Percentiles rank a stretch among this genome's conserved stretches.
Evolutionary conservation across 2,329 filamentous ascomycete species (phyloP).

Genomic region (Microsporum audouinii): DNA sequence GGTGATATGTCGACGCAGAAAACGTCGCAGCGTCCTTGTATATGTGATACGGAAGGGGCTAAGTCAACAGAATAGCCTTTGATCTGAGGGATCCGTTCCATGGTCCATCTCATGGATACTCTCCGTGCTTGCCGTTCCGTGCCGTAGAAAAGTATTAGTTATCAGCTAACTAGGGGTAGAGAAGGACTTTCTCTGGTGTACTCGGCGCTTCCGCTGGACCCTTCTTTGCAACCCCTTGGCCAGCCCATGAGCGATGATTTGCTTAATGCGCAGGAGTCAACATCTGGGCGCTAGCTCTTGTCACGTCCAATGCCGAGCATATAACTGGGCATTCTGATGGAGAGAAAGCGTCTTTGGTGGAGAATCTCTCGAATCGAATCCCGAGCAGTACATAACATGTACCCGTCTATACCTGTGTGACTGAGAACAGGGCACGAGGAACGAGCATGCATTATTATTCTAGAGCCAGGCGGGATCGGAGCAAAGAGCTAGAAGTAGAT

Average conservation of each 20-base stretch:
- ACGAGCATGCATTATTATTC: not conserved
- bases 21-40: not conserved
- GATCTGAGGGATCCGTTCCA: not conserved
- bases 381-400: not conserved
- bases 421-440: not conserved
- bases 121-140: not conserved
- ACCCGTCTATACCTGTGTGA: not conserved
- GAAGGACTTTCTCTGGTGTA: not conserved
- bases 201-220: no score
- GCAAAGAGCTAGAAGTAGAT: not conserved
- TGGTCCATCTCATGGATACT: not conserved
- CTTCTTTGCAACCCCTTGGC: not conserved
- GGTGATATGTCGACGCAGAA: not conserved
- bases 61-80: not conserved
- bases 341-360: not conserved
- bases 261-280: not conserved
- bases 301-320: not conserved
- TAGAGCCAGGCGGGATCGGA: not conserved
- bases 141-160: not conserved
- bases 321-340: not conserved
- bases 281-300: not conserved
- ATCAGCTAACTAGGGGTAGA: not conserved
- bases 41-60: not conserved
- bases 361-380: not conserved
- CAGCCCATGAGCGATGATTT: not conserved